Conservation (phyloP, 768 basidiomycete genomes). For the Lentinula sp. region DNA sequence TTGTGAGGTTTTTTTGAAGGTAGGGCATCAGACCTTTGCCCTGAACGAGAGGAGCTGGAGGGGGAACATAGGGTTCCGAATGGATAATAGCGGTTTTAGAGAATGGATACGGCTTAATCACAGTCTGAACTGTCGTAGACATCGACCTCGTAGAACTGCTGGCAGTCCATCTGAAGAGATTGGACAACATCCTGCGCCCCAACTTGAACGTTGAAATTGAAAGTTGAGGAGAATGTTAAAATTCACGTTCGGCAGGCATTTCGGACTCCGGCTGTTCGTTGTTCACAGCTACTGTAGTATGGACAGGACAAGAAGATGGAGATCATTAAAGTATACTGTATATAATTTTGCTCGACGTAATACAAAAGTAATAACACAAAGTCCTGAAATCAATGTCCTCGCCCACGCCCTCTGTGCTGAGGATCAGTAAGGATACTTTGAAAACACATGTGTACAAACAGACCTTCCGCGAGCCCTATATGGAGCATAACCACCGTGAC, state of each 20-base stretch:
- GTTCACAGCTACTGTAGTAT: background rate
- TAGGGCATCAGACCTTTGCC: constrained; percentile 81
- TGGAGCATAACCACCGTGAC: constrained; percentile 46
- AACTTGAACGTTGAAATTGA: background rate
- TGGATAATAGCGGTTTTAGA: constrained; percentile 60
- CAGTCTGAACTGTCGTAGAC: constrained; percentile 33
- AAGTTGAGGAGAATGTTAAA: background rate
- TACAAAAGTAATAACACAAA: background rate
- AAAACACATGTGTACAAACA: background rate
- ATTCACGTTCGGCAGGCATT: background rate
- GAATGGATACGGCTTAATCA: constrained; percentile 55
- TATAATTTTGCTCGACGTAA: background rate
- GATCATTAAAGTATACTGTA: background rate
- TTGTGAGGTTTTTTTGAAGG: constrained; percentile 57
- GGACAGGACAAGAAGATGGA: background rate
- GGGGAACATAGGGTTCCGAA: constrained; percentile 33
- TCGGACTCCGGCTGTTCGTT: background rate
- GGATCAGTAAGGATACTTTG: background rate
- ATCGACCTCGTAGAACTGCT: constrained; percentile 23
- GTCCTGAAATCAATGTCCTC: constrained; percentile 49
- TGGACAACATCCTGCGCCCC: constrained; percentile 26
- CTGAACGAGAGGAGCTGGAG: constrained; percentile 30
- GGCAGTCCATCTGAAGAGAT: constrained; percentile 26
- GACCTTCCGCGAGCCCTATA: constrained; percentile 38
- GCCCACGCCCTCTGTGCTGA: constrained; percentile 57